Percentiles rank a stretch among this genome's conserved stretches.
phyloP scores from a whole-genome alignment of 441 rosid species.

The Populus tomentosa region DNA sequence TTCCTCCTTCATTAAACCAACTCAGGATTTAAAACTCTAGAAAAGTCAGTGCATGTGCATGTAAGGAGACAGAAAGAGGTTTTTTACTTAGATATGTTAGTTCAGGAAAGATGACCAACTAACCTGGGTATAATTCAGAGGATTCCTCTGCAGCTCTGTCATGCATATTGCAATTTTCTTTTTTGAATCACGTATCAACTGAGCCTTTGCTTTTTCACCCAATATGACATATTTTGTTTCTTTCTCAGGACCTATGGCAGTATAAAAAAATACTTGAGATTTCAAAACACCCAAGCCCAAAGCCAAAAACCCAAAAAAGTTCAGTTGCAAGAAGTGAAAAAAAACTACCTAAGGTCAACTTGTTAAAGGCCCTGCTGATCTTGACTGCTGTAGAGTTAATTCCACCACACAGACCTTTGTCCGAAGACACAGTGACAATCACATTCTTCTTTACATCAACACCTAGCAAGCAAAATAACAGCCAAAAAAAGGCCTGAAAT shows the following conservation, averaged over 20 bases:
- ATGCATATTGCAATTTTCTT: slow-evolving; percentile 53
- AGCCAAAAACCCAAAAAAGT: background rate
- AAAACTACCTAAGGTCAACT: slow-evolving; percentile 63
- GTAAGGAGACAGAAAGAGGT: too few relatives aligned
- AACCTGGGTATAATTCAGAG: slow-evolving; percentile 92
- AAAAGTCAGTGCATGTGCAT: too few relatives aligned
- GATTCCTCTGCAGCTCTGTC: slow-evolving; percentile 82
- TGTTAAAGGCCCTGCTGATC: slow-evolving; percentile 66
- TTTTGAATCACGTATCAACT: slow-evolving; percentile 78
- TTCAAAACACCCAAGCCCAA: slow-evolving; percentile 7
- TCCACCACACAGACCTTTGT: slow-evolving; percentile 98
- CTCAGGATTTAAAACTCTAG: too few relatives aligned
- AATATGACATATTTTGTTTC: slow-evolving; percentile 73
- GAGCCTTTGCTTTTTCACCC: slow-evolving; percentile 91
- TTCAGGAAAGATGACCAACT: background rate
- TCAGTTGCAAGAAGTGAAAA: background rate
- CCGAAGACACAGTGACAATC: slow-evolving; percentile 79
- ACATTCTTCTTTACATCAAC: slow-evolving; percentile 92
- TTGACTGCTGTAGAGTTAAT: slow-evolving; percentile 92
- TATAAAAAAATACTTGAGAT: slow-evolving; percentile 7
- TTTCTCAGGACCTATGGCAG: slow-evolving; percentile 68
- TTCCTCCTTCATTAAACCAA: too few relatives aligned
- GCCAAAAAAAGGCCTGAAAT: background rate
- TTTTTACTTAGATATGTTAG: background rate
- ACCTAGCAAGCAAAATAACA: slow-evolving; percentile 33